phyloP scores from a whole-genome alignment of 2,329 filamentous ascomycete genomes.

The Xylariaceae sp. region DNA sequence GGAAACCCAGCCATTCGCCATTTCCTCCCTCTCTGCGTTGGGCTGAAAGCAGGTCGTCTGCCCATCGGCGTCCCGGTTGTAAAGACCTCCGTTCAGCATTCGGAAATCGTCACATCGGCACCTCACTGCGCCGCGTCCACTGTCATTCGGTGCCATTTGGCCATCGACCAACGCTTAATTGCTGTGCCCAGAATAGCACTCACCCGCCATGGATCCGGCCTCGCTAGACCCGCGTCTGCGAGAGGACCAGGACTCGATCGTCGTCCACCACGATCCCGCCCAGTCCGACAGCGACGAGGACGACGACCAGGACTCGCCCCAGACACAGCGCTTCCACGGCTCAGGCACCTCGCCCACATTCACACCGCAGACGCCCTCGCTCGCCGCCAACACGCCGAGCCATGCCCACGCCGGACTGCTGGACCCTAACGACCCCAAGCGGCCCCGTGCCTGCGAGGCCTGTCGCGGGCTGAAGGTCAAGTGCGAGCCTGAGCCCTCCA shows the following conservation, averaged over 20 bases:
- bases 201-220: slow-evolving; percentile 25
- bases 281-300: slow-evolving; percentile 5
- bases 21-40: not conserved
- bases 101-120: slow-evolving; percentile 9
- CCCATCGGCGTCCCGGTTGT: slow-evolving; percentile 16
- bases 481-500: slow-evolving; percentile 70
- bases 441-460: slow-evolving; percentile 70
- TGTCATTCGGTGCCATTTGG: slow-evolving; percentile 1
- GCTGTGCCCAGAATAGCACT: not conserved
- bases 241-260: slow-evolving; percentile 25
- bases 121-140: slow-evolving; percentile 13
- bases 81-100: slow-evolving; percentile 9
- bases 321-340: not conserved
- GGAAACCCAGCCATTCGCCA: not conserved
- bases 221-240: slow-evolving; percentile 31
- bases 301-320: slow-evolving; percentile 1
- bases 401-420: slow-evolving; percentile 18
- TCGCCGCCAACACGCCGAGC: slow-evolving; percentile 18
- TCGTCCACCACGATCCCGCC: slow-evolving; percentile 16
- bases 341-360: slow-evolving; percentile 3
- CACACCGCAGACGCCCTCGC: slow-evolving; percentile 24
- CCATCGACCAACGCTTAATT: slow-evolving; percentile 3
- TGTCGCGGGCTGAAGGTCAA: slow-evolving; percentile 78
- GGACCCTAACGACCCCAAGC: slow-evolving; percentile 54
- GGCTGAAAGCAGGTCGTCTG: not conserved